phyloP scores from a whole-genome alignment of 352 stramenopile species.

The Albugo laibachii region DNA sequence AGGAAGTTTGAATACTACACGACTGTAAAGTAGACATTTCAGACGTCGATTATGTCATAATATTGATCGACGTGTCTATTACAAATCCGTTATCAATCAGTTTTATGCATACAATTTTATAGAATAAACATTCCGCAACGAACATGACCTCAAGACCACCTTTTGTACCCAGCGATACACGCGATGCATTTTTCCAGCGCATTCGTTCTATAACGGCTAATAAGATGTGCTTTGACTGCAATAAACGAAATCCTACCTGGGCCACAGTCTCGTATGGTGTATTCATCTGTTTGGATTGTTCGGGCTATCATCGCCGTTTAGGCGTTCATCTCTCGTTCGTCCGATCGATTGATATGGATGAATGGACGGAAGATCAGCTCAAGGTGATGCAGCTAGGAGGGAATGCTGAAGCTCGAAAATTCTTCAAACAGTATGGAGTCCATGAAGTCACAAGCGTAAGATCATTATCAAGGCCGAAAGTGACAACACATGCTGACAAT shows the following conservation, averaged over 20 bases:
- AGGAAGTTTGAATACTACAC: no score
- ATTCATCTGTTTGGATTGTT: conserved; percentile 93
- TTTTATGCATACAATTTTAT: no score
- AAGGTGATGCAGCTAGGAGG: conserved; percentile 84
- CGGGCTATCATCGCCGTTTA: conserved; percentile 82
- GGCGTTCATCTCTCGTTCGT: conserved; percentile 90
- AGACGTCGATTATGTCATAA: no score
- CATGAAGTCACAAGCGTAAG: conserved; percentile 74
- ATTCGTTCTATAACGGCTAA: conserved; percentile 53
- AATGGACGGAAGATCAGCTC: conserved; percentile 90
- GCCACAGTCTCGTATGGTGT: conserved; percentile 90
- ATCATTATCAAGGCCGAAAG: not conserved
- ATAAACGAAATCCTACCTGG: conserved; percentile 89
- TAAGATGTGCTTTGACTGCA: conserved; percentile 92
- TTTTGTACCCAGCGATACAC: conserved; percentile 39
- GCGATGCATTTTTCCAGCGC: conserved; percentile 77
- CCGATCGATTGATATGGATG: conserved; percentile 89
- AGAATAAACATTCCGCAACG: no score
- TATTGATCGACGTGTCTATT: no score
- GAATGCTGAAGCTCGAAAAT: conserved; percentile 85
- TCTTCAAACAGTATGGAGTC: conserved; percentile 85
- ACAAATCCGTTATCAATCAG: no score
- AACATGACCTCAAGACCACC: conserved; percentile 12
- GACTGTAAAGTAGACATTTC: no score
- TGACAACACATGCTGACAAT: not conserved